phyloP scores from a whole-genome alignment of 805 yeast genomes.

The Metschnikowia amazonensis region DNA sequence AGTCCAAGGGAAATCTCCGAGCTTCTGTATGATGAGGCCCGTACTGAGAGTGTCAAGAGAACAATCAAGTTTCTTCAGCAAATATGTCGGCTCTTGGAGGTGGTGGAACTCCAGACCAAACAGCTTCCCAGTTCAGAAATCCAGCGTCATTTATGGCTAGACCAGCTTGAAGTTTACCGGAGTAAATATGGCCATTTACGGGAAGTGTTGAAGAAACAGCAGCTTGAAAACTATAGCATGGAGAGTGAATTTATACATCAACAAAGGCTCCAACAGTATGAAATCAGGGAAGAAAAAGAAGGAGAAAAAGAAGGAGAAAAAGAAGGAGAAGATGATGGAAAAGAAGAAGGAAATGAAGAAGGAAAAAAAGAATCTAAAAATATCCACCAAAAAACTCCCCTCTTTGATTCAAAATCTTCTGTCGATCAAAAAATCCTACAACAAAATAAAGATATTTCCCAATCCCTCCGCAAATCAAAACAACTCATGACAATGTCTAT shows the following conservation, averaged over 20 bases:
- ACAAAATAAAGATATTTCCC: conserved; percentile 46
- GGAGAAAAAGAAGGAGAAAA: neutral
- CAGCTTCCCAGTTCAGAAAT: conserved; percentile 5
- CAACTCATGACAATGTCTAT: conserved; percentile 47
- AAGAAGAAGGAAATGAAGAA: neutral
- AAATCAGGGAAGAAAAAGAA: neutral
- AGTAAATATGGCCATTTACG: conserved; percentile 22
- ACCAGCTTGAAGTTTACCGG: conserved; percentile 19
- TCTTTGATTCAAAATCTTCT: conserved; percentile 17
- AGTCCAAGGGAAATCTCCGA: neutral
- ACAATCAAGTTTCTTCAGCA: conserved; percentile 19
- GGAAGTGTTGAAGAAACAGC: conserved; percentile 26
- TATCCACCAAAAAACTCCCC: neutral
- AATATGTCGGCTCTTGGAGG: conserved; percentile 19
- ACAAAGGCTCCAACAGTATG: conserved; percentile 28
- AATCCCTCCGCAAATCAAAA: conserved; percentile 45
- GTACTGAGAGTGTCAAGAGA: conserved; percentile 18
- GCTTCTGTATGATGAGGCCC: conserved; percentile 5
- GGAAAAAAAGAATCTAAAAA: too few species aligned
- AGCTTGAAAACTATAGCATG: conserved; percentile 24
- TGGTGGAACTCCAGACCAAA: conserved; percentile 13
- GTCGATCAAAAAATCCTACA: conserved; percentile 41
- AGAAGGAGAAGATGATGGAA: neutral
- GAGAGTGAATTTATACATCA: conserved; percentile 29
- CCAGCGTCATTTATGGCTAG: conserved; percentile 4